These are phyloP conservation scores for Gracilaria domingensis DNA, from an alignment of 23 red algal species.

Conservation along the genomic window DNA sequence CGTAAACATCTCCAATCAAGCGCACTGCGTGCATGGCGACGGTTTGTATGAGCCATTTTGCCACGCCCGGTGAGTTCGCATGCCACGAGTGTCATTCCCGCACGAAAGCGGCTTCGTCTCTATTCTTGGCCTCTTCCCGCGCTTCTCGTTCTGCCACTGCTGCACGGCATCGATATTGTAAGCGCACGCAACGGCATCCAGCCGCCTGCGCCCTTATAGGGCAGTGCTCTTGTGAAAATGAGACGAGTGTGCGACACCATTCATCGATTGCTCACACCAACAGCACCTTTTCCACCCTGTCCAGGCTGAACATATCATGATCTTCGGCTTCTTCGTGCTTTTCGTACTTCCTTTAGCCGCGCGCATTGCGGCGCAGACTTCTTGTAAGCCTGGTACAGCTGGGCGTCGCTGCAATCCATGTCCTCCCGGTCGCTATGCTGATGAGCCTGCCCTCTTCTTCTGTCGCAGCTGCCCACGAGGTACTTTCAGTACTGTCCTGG, in stretches of 20 bases:
- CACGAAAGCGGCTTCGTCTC: not conserved
- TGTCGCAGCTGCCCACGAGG: conserved; percentile 44
- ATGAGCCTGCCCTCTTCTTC: conserved; percentile 3
- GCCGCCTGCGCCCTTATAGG: not conserved
- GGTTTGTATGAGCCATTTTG: not conserved
- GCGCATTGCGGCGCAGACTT: not conserved
- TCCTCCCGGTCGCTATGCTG: conserved; percentile 28
- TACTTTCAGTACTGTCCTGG: conserved; percentile 40
- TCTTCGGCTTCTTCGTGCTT: not conserved
- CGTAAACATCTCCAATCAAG: not conserved
- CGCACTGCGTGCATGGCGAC: not conserved
- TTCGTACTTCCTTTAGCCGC: not conserved
- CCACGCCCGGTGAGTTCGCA: not conserved
- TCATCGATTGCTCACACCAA: not conserved
- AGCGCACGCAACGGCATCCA: not conserved
- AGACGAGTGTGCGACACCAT: not conserved
- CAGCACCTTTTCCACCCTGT: not conserved
- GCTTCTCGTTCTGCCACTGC: too few relatives aligned
- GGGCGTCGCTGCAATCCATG: conserved; percentile 33
- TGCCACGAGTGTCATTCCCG: not conserved
- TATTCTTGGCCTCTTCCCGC: too few relatives aligned
- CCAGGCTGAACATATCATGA: not conserved
- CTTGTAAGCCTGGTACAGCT: conserved; percentile 26
- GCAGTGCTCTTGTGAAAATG: not conserved
- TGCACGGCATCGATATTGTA: too few relatives aligned